Percentiles rank a stretch among this genome's conserved stretches.
Evolutionary conservation across 192 early-diverging fungal species (phyloP).

Genomic region (Geranomyces michiganensis): DNA sequence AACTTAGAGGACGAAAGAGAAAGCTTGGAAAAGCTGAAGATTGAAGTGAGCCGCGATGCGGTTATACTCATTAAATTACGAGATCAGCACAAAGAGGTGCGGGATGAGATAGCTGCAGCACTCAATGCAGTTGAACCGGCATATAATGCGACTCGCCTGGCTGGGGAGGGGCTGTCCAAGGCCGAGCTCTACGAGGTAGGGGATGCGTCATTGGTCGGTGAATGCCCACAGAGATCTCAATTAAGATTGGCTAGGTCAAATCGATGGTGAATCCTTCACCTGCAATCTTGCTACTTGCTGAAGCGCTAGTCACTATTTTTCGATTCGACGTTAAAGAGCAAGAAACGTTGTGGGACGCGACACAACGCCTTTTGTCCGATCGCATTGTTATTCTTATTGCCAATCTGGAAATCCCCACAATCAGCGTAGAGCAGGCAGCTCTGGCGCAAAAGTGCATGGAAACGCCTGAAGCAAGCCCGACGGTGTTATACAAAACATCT

Average conservation of each 20-base stretch:
- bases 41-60: conserved; percentile 21
- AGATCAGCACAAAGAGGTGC: conserved; percentile 15
- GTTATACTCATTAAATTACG: conserved; percentile 9
- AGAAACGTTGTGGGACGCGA: conserved; percentile 38
- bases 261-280: conserved; percentile 30
- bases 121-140: conserved; percentile 24
- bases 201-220: background rate
- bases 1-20: conserved; percentile 30
- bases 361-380: conserved; percentile 33
- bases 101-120: conserved; percentile 1
- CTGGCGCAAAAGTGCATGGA: conserved; percentile 18
- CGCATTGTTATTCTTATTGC: conserved; percentile 23
- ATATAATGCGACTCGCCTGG: conserved; percentile 19
- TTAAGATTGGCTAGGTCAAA: conserved; percentile 21
- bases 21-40: conserved; percentile 19
- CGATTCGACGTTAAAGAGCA: conserved; percentile 18
- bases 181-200: conserved; percentile 43
- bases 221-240: background rate
- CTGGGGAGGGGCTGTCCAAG: conserved; percentile 22
- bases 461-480: conserved; percentile 16
- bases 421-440: conserved; percentile 27
- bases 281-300: conserved; percentile 25
- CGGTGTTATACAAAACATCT: conserved; percentile 18
- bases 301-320: conserved; percentile 30
- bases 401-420: conserved; percentile 9